phyloP scores from a whole-genome alignment of 2,329 filamentous ascomycete genomes.

The Aschersonia sp. region DNA sequence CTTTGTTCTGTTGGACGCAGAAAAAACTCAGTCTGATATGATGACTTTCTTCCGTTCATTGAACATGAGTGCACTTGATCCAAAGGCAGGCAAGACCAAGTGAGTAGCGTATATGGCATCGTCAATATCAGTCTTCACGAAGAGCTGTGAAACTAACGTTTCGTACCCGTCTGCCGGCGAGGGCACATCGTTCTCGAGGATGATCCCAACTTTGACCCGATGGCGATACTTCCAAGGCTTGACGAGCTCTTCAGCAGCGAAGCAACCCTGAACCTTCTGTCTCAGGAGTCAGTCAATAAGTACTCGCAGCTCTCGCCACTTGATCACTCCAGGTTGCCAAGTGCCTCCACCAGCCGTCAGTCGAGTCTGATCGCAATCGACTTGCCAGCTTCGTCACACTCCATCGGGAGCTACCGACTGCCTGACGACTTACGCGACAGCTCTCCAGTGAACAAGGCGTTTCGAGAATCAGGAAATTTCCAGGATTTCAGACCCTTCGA shows the following conservation, averaged over 20 bases:
- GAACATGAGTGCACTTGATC: conserved; percentile 45
- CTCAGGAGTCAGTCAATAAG: conserved; percentile 20
- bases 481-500: conserved; percentile 18
- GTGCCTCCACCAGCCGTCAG: conserved; percentile 14
- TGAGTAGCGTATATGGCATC: conserved; percentile 22
- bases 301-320: conserved; percentile 31
- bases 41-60: conserved; percentile 47
- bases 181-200: conserved; percentile 67
- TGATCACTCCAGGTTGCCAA: conserved; percentile 12
- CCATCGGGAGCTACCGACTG: conserved; percentile 16
- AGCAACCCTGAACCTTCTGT: conserved; percentile 16
- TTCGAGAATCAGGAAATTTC: conserved; percentile 7
- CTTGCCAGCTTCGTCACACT: conserved; percentile 19
- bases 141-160: background rate
- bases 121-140: no score
- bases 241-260: conserved; percentile 20
- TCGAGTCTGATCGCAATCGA: conserved; percentile 15
- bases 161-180: conserved; percentile 32
- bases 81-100: conserved; percentile 58
- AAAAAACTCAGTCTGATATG: conserved; percentile 63
- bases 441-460: conserved; percentile 13
- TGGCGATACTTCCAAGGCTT: conserved; percentile 15
- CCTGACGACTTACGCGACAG: conserved; percentile 18
- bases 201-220: conserved; percentile 57
- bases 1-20: conserved; percentile 71